phyloP scores from a whole-genome alignment of 2,329 filamentous ascomycete genomes.

The Colletotrichum spinosum region DNA sequence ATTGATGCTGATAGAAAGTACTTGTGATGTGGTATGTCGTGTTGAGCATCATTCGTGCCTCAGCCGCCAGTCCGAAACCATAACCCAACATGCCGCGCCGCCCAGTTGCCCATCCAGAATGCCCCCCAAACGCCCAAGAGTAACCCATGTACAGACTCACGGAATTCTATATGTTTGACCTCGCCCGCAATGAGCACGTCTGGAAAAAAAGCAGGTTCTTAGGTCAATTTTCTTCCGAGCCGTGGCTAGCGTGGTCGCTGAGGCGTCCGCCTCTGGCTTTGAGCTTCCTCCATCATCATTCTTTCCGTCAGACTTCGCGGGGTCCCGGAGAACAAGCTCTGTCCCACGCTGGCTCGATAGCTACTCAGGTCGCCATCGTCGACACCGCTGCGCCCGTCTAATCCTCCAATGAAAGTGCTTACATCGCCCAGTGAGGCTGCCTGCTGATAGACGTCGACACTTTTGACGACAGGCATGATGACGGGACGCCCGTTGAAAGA shows the following conservation, averaged over 20 bases:
- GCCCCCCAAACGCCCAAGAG: constrained; percentile 33
- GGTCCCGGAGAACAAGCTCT: constrained; percentile 54
- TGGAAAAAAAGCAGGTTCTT: background rate
- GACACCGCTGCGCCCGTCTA: constrained; percentile 63
- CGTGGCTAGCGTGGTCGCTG: constrained; percentile 30
- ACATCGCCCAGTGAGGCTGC: constrained; percentile 62
- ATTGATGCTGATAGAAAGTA: constrained; percentile 22
- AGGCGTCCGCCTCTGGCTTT: constrained; percentile 42
- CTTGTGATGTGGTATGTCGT: constrained; percentile 30
- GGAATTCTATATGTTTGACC: constrained; percentile 29
- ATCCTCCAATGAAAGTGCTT: constrained; percentile 63
- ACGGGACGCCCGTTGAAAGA: constrained; percentile 68
- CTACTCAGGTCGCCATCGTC: constrained; percentile 58
- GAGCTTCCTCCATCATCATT: constrained; percentile 61
- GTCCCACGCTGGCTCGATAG: constrained; percentile 55
- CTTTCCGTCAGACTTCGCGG: constrained; percentile 62
- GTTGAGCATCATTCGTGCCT: constrained; percentile 21
- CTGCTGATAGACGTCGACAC: constrained; percentile 60
- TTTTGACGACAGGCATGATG: constrained; percentile 62
- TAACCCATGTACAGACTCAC: constrained; percentile 34
- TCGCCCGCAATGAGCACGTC: constrained; percentile 30
- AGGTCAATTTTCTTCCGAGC: background rate
- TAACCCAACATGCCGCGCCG: constrained; percentile 25
- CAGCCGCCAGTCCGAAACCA: constrained; percentile 23
- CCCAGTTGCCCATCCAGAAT: constrained; percentile 28